Conservation (phyloP, 1,284 basidiomycete species). For the Puccinia triticina region DNA sequence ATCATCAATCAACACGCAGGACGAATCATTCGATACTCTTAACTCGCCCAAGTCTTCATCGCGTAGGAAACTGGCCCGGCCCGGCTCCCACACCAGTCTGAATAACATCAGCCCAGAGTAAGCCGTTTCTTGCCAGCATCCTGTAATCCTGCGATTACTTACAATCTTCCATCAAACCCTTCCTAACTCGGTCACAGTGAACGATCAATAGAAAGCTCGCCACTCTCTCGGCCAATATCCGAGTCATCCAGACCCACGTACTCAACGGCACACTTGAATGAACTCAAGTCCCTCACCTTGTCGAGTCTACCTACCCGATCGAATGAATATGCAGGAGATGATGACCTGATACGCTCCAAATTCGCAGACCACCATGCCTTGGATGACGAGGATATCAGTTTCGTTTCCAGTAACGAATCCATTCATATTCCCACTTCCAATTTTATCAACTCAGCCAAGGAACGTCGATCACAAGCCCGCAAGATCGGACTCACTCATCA, state of each 20-base stretch:
- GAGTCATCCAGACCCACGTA: conserved; percentile 44
- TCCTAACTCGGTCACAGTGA: background rate
- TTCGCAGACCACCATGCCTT: conserved; percentile 11
- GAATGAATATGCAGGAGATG: conserved; percentile 6
- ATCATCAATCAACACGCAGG: conserved; percentile 39
- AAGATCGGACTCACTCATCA: conserved; percentile 55
- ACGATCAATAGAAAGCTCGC: conserved; percentile 1
- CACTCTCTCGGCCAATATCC: conserved; percentile 5
- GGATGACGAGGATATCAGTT: conserved; percentile 29
- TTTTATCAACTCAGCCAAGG: conserved; percentile 75
- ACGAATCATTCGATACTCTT: conserved; percentile 8
- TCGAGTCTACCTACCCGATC: conserved; percentile 4
- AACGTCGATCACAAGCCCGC: conserved; percentile 69
- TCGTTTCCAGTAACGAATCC: conserved; percentile 28
- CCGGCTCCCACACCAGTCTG: conserved; percentile 18
- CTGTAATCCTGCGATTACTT: background rate
- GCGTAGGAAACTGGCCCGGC: conserved; percentile 41
- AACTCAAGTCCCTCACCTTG: conserved; percentile 47
- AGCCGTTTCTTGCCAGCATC: background rate
- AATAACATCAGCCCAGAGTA: conserved; percentile 18
- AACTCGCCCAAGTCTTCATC: conserved; percentile 4
- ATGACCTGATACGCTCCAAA: conserved; percentile 39
- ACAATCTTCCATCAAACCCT: background rate
- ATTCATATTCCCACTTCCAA: conserved; percentile 74
- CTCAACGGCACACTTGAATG: conserved; percentile 44